These are phyloP conservation scores for Nannochloris sp. DNA, from an alignment of 139 green algal genomes.

Conservation along the genomic window DNA sequence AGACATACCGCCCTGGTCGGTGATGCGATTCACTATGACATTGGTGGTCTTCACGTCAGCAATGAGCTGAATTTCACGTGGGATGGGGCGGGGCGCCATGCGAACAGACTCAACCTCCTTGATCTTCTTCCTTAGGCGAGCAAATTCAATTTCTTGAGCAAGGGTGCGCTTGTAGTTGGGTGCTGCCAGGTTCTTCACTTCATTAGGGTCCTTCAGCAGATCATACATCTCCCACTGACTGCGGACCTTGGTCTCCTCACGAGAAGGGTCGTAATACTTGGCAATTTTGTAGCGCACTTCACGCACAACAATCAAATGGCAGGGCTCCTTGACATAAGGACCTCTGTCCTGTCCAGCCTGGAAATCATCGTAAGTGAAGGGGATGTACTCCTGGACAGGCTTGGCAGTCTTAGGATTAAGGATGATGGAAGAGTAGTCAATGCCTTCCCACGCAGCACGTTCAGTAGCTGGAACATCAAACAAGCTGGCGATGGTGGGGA, in stretches of 20 bases:
- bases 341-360: slow-evolving; percentile 5
- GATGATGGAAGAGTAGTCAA: slow-evolving; percentile 4
- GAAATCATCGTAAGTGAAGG: slow-evolving; percentile 11
- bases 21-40: not conserved
- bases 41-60: not conserved
- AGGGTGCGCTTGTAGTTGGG: not conserved
- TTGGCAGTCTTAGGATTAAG: not conserved
- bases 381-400: slow-evolving; percentile 3
- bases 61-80: not conserved
- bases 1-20: not conserved
- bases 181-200: not conserved
- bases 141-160: not conserved
- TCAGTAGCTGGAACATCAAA: not conserved
- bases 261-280: slow-evolving; percentile 1
- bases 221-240: slow-evolving; percentile 1
- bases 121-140: not conserved
- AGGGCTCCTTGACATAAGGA: not conserved
- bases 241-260: not conserved
- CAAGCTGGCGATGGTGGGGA: slow-evolving; percentile 4
- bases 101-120: not conserved
- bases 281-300: slow-evolving; percentile 5
- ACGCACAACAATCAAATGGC: not conserved
- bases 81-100: not conserved
- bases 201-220: slow-evolving; percentile 1
- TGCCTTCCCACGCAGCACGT: not conserved